These are phyloP conservation scores for Pleomassaria siparia DNA, from an alignment of 2,329 filamentous ascomycete species.

Conservation along the genomic window DNA sequence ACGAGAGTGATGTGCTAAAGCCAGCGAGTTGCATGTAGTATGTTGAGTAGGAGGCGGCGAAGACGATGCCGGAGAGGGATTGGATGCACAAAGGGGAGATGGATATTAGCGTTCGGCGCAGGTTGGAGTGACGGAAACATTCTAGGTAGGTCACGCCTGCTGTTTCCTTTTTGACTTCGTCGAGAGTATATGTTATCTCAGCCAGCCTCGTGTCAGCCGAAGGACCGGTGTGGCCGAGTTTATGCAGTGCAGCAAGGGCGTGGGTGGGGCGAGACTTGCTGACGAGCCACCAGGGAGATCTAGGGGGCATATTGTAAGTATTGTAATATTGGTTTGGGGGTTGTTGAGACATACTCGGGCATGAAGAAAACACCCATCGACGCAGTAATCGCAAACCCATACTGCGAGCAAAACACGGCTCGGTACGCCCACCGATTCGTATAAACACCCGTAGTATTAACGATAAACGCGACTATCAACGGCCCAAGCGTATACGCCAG, in stretches of 20 bases:
- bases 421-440: slow-evolving; percentile 47
- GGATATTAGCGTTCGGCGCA: slow-evolving; percentile 72
- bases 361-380: slow-evolving; percentile 24
- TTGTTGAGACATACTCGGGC: slow-evolving; percentile 19
- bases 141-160: slow-evolving; percentile 72
- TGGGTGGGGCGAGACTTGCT: slow-evolving; percentile 62
- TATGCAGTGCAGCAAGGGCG: slow-evolving; percentile 43
- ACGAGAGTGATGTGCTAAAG: slow-evolving; percentile 37
- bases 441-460: slow-evolving; percentile 39
- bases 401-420: slow-evolving; percentile 46
- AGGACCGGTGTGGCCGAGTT: slow-evolving; percentile 19
- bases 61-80: slow-evolving; percentile 30
- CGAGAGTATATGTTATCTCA: slow-evolving; percentile 33
- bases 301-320: background rate
- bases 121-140: slow-evolving; percentile 76
- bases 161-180: slow-evolving; percentile 37
- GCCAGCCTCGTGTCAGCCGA: slow-evolving; percentile 22
- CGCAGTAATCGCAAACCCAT: slow-evolving; percentile 44
- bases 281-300: slow-evolving; percentile 70
- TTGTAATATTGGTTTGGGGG: background rate
- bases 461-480: slow-evolving; percentile 35
- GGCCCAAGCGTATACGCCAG: slow-evolving; percentile 46
- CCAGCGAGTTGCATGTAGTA: slow-evolving; percentile 50
- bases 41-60: slow-evolving; percentile 37
- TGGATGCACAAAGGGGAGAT: slow-evolving; percentile 50